A percentile compares a stretch with the other conserved stretches of the same genome.
Evolutionary conservation across 1,284 basidiomycete genomes (phyloP).

Genomic region (Cutaneotrichosporon dermatis): DNA sequence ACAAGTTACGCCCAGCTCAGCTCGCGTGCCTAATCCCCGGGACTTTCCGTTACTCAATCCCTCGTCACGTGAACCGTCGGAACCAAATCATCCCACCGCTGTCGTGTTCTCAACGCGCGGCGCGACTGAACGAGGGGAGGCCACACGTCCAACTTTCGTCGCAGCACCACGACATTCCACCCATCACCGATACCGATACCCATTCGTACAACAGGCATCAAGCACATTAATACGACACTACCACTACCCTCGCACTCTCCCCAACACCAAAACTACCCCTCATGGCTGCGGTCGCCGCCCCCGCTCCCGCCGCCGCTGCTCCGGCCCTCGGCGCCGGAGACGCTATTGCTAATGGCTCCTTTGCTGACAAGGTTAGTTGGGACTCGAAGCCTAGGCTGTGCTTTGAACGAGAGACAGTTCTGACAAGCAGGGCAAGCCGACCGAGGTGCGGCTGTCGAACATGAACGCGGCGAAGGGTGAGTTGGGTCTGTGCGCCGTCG

Average conservation of each 20-base stretch:
- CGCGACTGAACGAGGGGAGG: not conserved
- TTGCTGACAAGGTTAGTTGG: conserved; percentile 48
- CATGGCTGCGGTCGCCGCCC: conserved; percentile 14
- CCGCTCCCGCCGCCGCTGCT: conserved; percentile 5
- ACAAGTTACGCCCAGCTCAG: no score
- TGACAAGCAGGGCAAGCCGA: conserved; percentile 41
- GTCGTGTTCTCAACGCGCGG: no score
- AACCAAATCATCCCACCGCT: no score
- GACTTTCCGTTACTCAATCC: no score
- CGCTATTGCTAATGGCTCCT: conserved; percentile 35
- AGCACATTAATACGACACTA: not conserved
- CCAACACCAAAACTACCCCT: conserved; percentile 23
- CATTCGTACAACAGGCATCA: not conserved
- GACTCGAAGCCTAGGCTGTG: no score
- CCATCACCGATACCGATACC: not conserved
- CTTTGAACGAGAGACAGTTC: no score
- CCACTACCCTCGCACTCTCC: not conserved
- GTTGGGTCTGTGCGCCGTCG: conserved; percentile 9
- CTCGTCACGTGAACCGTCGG: no score
- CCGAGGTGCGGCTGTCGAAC: conserved; percentile 87
- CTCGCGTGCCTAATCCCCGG: no score
- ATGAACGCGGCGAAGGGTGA: conserved; percentile 92
- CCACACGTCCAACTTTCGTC: conserved; percentile 11
- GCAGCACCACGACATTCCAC: conserved; percentile 19
- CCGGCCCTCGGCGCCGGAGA: conserved; percentile 16